Base-by-base conservation (phyloP, 164 flowering plant genomes). In the Macadamia tetraphylla region DNA sequence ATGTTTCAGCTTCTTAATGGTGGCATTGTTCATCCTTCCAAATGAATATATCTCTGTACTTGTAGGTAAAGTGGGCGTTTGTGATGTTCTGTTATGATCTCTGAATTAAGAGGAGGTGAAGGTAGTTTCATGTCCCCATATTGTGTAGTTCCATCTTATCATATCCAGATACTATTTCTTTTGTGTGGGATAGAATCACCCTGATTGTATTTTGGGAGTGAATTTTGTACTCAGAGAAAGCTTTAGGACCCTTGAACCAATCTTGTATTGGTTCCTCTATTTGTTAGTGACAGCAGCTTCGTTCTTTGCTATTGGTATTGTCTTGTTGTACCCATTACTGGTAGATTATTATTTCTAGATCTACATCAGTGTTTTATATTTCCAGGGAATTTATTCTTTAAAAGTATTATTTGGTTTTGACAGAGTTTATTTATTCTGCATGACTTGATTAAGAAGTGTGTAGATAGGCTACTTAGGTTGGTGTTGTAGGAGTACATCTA, bases 41-140 rank as follows among this genome's bases (percentile, higher is more conserved):
- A 92, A 83, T 90, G 83, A 88, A 89, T 67, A 87, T 85, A 74
- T 91, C 91, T 88, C 88, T 87, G 88, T 76, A 77, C 84, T 91
- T 94, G 98, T 94, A 94, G 98, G 97, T 86, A 85, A 88, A 82
- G 80, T 86, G 93, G 95, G 87, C 88, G 94, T 90, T 76, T 82
- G 75, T 78, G 78, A 75, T 75, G 76, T 71, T 74, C 92, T 91
- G 78, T 85, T 81, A 82, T 90, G 97, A 85, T 90, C 97, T 84
- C 98, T 92, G 96, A 94, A 83, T 82, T 82, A 84, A 72, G 91
- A 83, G 80, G 91, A 85, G 86, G 82, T 84, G 82, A 87, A 94
- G 97, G 97, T 94, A 94, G 94, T 81, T 85, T 87, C 96, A 81
- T 79, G 81, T 80, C 85, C 87, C 71, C 84, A 75, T 79, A 72